Conservation (phyloP, 2,329 filamentous ascomycete genomes). For the Fusarium tjaetaba region DNA sequence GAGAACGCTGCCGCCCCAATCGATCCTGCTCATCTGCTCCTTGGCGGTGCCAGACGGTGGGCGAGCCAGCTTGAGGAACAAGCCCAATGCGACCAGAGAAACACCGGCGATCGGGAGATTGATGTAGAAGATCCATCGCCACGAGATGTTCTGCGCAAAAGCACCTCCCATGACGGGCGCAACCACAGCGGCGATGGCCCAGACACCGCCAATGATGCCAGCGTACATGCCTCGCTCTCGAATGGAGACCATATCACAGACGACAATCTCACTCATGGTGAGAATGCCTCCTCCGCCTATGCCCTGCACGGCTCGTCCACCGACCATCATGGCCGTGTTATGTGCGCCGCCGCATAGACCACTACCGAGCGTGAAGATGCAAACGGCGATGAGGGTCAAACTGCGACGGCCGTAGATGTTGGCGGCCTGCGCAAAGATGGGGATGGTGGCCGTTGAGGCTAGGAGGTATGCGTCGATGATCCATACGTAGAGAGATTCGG, state of each 20-base stretch:
- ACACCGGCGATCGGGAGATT: slow-evolving; percentile 47
- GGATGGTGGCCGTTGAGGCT: slow-evolving; percentile 51
- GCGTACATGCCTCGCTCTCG: slow-evolving; percentile 56
- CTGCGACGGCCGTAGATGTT: slow-evolving; percentile 61
- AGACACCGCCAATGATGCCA: slow-evolving; percentile 45
- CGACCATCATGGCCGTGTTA: slow-evolving; percentile 55
- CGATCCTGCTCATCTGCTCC: slow-evolving; percentile 44
- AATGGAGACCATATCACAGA: slow-evolving; percentile 60
- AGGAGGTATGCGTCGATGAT: slow-evolving; percentile 38
- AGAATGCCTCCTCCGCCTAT: slow-evolving; percentile 50
- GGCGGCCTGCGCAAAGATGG: slow-evolving; percentile 58
- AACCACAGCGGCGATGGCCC: slow-evolving; percentile 46
- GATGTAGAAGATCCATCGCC: slow-evolving; percentile 59
- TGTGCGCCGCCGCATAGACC: slow-evolving; percentile 35
- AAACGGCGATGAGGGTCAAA: slow-evolving; percentile 45
- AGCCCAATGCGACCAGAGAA: slow-evolving; percentile 29
- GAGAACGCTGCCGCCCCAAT: slow-evolving; percentile 54
- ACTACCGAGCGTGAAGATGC: slow-evolving; percentile 40
- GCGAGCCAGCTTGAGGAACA: slow-evolving; percentile 40
- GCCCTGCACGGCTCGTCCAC: slow-evolving; percentile 58
- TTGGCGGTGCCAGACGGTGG: slow-evolving; percentile 19
- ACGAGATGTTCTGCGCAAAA: slow-evolving; percentile 44
- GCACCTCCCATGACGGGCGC: slow-evolving; percentile 48
- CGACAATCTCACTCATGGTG: slow-evolving; percentile 46
- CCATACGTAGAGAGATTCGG: slow-evolving; percentile 40